phyloP scores from a whole-genome alignment of 148 eudicot genomes.

The Vaccinium macrocarpon region DNA sequence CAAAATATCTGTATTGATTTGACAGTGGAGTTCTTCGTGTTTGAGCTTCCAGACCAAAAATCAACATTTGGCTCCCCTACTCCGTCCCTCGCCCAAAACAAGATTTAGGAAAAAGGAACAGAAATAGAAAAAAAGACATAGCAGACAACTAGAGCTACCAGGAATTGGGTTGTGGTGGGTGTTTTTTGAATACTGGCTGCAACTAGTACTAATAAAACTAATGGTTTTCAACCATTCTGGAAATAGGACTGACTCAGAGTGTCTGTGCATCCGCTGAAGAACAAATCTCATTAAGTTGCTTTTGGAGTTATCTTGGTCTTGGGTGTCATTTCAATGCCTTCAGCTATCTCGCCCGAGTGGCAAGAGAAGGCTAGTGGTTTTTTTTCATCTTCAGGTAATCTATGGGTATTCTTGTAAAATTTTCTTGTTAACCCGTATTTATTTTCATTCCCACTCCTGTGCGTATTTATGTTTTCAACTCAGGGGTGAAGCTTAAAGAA shows the following conservation, averaged over 20 bases:
- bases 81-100: background rate
- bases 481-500: conserved; percentile 90
- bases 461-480: conserved; percentile 7
- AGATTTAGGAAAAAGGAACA: too few relatives aligned
- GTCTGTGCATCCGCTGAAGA: background rate
- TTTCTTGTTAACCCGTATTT: background rate
- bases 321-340: conserved; percentile 47
- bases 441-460: background rate
- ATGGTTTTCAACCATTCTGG: background rate
- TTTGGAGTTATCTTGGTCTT: conserved; percentile 19
- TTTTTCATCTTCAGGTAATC: conserved; percentile 79
- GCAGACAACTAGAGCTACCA: background rate
- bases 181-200: background rate
- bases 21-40: background rate
- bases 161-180: background rate
- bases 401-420: background rate
- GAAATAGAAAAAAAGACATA: background rate
- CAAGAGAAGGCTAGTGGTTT: conserved; percentile 90
- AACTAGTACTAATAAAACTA: background rate
- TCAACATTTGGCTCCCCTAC: background rate
- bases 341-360: conserved; percentile 82
- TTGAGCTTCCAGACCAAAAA: background rate
- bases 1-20: background rate
- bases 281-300: background rate
- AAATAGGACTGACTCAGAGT: background rate